Evolutionary conservation across 305 asterid genomes (phyloP).

Genomic region (Plantago coronopus): DNA sequence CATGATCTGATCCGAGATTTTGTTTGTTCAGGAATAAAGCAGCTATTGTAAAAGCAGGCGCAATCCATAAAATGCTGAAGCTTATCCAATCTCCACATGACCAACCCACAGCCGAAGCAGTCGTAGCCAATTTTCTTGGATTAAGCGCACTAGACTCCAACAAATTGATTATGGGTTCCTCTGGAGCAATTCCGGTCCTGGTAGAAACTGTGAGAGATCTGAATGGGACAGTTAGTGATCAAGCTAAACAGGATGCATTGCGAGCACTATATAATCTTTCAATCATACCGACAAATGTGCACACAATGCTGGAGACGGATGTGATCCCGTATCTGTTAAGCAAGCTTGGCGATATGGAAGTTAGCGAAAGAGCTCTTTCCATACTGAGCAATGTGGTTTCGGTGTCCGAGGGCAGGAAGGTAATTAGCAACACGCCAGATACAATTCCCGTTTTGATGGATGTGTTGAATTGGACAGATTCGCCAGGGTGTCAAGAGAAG

Average conservation of each 20-base stretch:
- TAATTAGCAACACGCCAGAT: constrained; percentile 46
- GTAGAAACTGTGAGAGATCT: constrained; percentile 36
- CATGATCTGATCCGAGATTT: background rate
- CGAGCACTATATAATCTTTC: constrained; percentile 81
- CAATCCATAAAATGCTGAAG: constrained; percentile 73
- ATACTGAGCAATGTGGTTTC: constrained; percentile 63
- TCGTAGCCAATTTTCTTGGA: constrained; percentile 81
- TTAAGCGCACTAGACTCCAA: constrained; percentile 82
- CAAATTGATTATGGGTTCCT: constrained; percentile 67
- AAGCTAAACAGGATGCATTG: constrained; percentile 56
- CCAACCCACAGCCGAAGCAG: constrained; percentile 45
- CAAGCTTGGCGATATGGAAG: constrained; percentile 62
- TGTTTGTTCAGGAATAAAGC: constrained; percentile 70
- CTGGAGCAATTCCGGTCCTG: constrained; percentile 68
- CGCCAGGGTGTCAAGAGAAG: constrained; percentile 86
- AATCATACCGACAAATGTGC: constrained; percentile 51
- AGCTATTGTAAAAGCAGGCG: constrained; percentile 86
- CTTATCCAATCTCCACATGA: constrained; percentile 38
- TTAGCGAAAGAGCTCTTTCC: constrained; percentile 66
- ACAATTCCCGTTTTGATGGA: constrained; percentile 57
- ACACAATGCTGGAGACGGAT: constrained; percentile 47
- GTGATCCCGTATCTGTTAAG: constrained; percentile 44
- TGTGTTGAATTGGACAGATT: constrained; percentile 69
- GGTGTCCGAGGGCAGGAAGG: constrained; percentile 65
- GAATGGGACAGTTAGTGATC: constrained; percentile 22